Percentiles rank a stretch among this genome's conserved stretches.
Conservation (phyloP, 352 stramenopile genomes). For the Globisporangium takayamanum region DNA sequence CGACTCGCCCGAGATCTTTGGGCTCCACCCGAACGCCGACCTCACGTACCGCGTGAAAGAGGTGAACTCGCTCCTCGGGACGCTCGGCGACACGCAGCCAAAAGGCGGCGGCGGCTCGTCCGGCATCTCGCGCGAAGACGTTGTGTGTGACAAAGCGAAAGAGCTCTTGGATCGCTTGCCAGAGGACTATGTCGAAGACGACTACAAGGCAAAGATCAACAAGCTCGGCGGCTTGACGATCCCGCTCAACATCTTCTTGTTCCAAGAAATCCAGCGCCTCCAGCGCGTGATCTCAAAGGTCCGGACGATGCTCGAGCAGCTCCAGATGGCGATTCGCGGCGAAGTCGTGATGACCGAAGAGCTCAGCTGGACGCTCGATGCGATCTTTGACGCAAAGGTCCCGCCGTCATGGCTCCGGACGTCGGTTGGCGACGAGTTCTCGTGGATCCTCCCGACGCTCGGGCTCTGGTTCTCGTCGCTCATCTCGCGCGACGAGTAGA, state of each 20-base stretch:
- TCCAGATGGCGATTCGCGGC: conserved; percentile 96
- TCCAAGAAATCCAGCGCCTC: conserved; percentile 97
- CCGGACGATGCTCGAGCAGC: conserved; percentile 91
- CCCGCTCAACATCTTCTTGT: conserved; percentile 98
- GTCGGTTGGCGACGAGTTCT: conserved; percentile 96
- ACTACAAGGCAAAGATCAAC: conserved; percentile 96
- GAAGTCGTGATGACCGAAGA: conserved; percentile 98
- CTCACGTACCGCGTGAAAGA: conserved; percentile 97
- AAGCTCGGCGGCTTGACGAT: conserved; percentile 94
- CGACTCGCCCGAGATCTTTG: conserved; percentile 98
- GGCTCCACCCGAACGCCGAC: conserved; percentile 97
- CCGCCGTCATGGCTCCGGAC: conserved; percentile 95
- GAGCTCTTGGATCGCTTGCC: conserved; percentile 93
- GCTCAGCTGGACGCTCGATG: conserved; percentile 92
- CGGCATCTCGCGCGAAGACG: conserved; percentile 92
- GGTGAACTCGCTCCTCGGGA: conserved; percentile 91
- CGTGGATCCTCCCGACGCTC: conserved; percentile 94
- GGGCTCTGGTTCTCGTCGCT: conserved; percentile 97
- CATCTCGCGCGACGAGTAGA: conserved; percentile 94
- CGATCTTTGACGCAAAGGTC: conserved; percentile 95
- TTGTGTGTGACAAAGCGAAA: conserved; percentile 94
- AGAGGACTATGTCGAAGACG: conserved; percentile 96
- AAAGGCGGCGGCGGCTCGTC: conserved; percentile 88
- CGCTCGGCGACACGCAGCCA: conserved; percentile 94
- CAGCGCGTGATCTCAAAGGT: conserved; percentile 96